Percentiles rank a stretch among this genome's conserved stretches.
Evolutionary conservation across 1,139 yeast species (phyloP).

Genomic region (Debaryomyces sp.): DNA sequence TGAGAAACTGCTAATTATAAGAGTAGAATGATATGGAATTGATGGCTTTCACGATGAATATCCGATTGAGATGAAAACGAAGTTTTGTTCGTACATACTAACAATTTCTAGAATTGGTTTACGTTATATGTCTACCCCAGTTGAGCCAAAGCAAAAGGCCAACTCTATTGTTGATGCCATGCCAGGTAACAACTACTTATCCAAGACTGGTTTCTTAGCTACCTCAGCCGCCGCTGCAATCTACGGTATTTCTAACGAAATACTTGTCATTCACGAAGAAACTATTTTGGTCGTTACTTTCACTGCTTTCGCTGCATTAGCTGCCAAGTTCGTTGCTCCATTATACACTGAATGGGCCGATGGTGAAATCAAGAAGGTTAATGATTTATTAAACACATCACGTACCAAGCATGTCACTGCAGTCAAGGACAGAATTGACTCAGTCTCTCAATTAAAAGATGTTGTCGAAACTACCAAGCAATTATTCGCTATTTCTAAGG

Average conservation of each 20-base stretch:
- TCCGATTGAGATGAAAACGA: not conserved
- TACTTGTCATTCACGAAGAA: constrained; percentile 93
- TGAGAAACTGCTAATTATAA: not conserved
- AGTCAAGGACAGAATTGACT: constrained; percentile 87
- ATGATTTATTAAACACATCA: constrained; percentile 80
- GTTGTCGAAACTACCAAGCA: constrained; percentile 91
- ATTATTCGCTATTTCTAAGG: constrained; percentile 91
- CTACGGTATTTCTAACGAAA: constrained; percentile 91
- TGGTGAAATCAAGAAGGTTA: constrained; percentile 83
- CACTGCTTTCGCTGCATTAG: constrained; percentile 70
- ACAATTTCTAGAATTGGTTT: constrained; percentile 50
- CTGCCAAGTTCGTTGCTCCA: constrained; percentile 91
- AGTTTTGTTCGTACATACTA: constrained; percentile 18
- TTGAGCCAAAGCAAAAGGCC: constrained; percentile 92
- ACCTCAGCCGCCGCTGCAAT: constrained; percentile 93
- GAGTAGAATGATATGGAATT: not conserved
- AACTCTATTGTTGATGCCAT: constrained; percentile 84
- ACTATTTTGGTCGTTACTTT: constrained; percentile 83
- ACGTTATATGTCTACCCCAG: constrained; percentile 66
- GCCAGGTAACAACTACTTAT: constrained; percentile 86
- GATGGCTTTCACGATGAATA: not conserved
- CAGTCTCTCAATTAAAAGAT: constrained; percentile 86
- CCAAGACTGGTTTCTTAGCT: constrained; percentile 95
- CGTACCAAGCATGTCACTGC: constrained; percentile 90
- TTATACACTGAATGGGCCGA: constrained; percentile 94